Evolutionary conservation across 352 stramenopile species (phyloP).

Genomic region (Plasmopara viticola): DNA sequence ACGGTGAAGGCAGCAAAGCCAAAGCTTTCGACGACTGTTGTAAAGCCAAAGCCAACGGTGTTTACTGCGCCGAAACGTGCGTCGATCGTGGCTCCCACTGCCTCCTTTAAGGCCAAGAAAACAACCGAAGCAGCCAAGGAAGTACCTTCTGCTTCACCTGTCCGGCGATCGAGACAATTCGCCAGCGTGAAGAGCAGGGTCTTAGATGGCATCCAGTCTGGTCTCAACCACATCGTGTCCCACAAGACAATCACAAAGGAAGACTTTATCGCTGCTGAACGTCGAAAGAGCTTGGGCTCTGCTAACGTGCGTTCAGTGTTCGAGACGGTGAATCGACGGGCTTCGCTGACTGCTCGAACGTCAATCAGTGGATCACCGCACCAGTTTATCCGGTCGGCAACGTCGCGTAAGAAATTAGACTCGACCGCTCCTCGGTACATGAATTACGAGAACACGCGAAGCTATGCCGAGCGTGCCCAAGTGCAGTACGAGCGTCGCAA

Average conservation of each 20-base stretch:
- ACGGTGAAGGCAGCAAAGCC: background rate
- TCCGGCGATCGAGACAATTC: constrained; percentile 33
- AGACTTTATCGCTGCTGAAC: constrained; percentile 33
- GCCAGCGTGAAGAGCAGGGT: constrained; percentile 53
- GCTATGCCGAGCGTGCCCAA: constrained; percentile 42
- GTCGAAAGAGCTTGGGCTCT: constrained; percentile 36
- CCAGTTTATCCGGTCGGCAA: constrained; percentile 25
- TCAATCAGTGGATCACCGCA: constrained; percentile 19
- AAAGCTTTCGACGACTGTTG: constrained; percentile 1
- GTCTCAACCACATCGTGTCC: constrained; percentile 6
- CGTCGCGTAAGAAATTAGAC: constrained; percentile 39
- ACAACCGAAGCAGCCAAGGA: constrained; percentile 12
- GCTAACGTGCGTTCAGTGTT: constrained; percentile 14
- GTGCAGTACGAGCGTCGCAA: constrained; percentile 58
- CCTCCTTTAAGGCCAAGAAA: constrained; percentile 31
- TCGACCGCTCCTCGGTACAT: constrained; percentile 54
- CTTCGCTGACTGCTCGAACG: constrained; percentile 19
- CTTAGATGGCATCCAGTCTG: constrained; percentile 20
- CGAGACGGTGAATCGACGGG: constrained; percentile 20
- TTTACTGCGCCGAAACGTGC: constrained; percentile 23
- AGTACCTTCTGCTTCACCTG: background rate
- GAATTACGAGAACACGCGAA: constrained; percentile 44
- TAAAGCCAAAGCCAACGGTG: constrained; percentile 14
- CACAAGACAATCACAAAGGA: constrained; percentile 36
- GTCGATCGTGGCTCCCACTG: constrained; percentile 29